Base-by-base conservation (phyloP, 2,329 filamentous ascomycete species). In the Aureobasidium zeae region DNA sequence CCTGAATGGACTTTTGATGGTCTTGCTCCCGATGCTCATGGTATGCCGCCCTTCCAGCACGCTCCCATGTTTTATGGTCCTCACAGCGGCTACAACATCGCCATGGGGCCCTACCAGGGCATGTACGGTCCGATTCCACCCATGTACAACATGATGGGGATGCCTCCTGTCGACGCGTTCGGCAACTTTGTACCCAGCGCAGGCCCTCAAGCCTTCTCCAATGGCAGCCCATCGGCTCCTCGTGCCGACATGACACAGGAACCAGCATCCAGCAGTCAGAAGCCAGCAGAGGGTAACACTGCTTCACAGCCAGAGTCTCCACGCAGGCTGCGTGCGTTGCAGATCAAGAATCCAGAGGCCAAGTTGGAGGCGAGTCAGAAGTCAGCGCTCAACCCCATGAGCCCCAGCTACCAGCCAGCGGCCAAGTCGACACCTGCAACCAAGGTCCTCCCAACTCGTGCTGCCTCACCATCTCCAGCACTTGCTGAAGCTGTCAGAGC, bases 381-480 rank as follows among this genome's bases (percentile, higher is more conserved):
- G 41, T 61, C 59, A 20, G 51, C 34, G 15, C 52, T 63, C 44
- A 62, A 63, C 43, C 61, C 61, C 6, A 63, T 59, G 57, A 63
- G 61, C 37, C 61, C 61, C 20, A 57, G 53, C 19, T 63, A 63
- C 54, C 59, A 58, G 48, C 61, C 61, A 15, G 51, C 50, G 11
- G 34, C 39, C 28, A 29, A 41, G n/a, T 33, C 43, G 8, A 45
- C 44, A n/a, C 47, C 49, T 21, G 30, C 32, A 15, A 33, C 33
- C 29, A 46, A 41, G 24, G 16, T 20, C 10, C 12, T 22, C 9
- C 36, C 26, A 5, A 13, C 28, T 22, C 29, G 22, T 15, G n/a
- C 17, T 4, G 35, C 10, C 11, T 41, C 44, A 16, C 44, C 44
- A 26, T 41, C 44, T n/a, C 44, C 36, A 11, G 45, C 37, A 20